Conservation (phyloP, 176 grass and related monocot genomes). For the Themeda triandra region DNA sequence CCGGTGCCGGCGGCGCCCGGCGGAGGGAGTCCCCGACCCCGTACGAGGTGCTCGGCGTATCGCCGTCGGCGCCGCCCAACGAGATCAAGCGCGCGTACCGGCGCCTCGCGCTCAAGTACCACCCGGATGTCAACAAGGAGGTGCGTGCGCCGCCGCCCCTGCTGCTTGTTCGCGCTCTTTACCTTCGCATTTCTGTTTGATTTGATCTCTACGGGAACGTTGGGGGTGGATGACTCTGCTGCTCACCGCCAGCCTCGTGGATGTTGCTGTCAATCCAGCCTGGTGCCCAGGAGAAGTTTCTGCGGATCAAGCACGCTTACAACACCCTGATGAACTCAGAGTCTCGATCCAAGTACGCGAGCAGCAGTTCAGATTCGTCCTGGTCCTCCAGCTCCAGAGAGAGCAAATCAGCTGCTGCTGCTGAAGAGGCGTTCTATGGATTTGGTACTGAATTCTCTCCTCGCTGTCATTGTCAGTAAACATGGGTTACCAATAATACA, state of each 20-base stretch:
- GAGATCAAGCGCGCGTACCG: constrained; percentile 92
- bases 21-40: constrained; percentile 66
- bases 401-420: constrained; percentile 26
- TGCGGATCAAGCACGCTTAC: constrained; percentile 94
- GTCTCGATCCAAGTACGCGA: constrained; percentile 52
- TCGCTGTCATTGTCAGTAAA: constrained; percentile 14
- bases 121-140: constrained; percentile 93
- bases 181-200: neutral
- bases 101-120: constrained; percentile 76
- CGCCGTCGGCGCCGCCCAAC: constrained; percentile 50
- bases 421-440: constrained; percentile 73
- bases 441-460: constrained; percentile 50
- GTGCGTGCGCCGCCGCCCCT: neutral
- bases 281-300: constrained; percentile 82
- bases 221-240: neutral
- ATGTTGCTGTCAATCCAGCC: constrained; percentile 26
- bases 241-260: neutral
- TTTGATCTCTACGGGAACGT: neutral
- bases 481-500: neutral
- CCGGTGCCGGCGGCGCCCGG: neutral
- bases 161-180: neutral
- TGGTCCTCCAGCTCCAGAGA: constrained; percentile 30
- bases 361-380: constrained; percentile 41
- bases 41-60: constrained; percentile 78
- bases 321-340: constrained; percentile 80